Evolutionary conservation across 2,329 filamentous ascomycete species (phyloP).

Genomic region (Arthrocladium fulminans): DNA sequence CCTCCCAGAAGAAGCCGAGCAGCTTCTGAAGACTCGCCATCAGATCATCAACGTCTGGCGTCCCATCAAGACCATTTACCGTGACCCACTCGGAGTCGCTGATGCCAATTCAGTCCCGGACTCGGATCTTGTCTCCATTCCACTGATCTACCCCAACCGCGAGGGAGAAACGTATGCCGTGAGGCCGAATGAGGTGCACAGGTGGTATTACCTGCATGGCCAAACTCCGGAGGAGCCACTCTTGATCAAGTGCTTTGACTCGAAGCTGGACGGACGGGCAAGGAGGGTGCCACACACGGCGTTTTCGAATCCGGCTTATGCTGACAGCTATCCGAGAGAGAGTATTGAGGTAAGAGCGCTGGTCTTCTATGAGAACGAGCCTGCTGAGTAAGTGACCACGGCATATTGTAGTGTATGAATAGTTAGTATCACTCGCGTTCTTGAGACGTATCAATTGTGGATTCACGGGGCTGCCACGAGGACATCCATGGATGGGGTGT

Average conservation of each 20-base stretch:
- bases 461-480: no score
- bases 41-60: slow-evolving; percentile 48
- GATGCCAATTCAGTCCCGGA: slow-evolving; percentile 44
- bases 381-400: slow-evolving; percentile 18
- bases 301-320: slow-evolving; percentile 43
- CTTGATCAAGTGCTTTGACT: slow-evolving; percentile 56
- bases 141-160: slow-evolving; percentile 45
- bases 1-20: slow-evolving; percentile 35
- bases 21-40: slow-evolving; percentile 36
- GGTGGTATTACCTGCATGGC: slow-evolving; percentile 47
- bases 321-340: slow-evolving; percentile 36
- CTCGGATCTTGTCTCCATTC: slow-evolving; percentile 41
- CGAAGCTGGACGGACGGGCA: slow-evolving; percentile 44
- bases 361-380: slow-evolving; percentile 23
- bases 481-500: no score
- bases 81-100: slow-evolving; percentile 48
- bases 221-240: slow-evolving; percentile 47
- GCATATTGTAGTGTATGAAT: no score
- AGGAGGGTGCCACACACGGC: slow-evolving; percentile 48
- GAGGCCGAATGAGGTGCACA: slow-evolving; percentile 34
- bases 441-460: no score
- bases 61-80: slow-evolving; percentile 44
- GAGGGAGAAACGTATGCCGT: slow-evolving; percentile 44
- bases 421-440: no score
- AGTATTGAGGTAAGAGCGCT: slow-evolving; percentile 49